These are phyloP conservation scores for Trematosphaeria pertusa DNA, from an alignment of 2,329 filamentous ascomycete genomes.

Conservation along the genomic window DNA sequence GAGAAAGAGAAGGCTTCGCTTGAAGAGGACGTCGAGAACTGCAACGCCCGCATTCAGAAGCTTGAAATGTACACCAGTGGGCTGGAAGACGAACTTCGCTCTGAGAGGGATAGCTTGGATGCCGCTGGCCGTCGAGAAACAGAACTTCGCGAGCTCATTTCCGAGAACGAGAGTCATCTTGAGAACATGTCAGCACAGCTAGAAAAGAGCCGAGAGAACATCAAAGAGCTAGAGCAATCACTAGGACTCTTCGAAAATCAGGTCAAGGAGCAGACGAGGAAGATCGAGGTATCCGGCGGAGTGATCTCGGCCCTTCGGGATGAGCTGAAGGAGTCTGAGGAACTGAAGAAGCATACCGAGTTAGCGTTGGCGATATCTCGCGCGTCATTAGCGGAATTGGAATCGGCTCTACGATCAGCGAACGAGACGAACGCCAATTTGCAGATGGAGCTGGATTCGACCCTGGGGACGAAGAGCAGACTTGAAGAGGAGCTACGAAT, in stretches of 20 bases:
- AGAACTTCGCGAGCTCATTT: conserved; percentile 29
- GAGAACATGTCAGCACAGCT: conserved; percentile 24
- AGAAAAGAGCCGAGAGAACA: conserved; percentile 27
- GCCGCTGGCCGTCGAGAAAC: conserved; percentile 28
- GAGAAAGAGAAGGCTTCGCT: conserved; percentile 32
- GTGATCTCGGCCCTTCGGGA: conserved; percentile 33
- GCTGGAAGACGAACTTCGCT: conserved; percentile 28
- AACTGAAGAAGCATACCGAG: conserved; percentile 28
- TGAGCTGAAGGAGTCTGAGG: conserved; percentile 30
- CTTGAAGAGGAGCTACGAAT: conserved; percentile 27
- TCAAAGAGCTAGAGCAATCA: conserved; percentile 31
- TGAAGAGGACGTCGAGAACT: conserved; percentile 25
- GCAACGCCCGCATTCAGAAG: conserved; percentile 25
- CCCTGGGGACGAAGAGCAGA: conserved; percentile 21
- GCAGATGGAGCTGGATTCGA: conserved; percentile 29
- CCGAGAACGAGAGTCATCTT: conserved; percentile 26
- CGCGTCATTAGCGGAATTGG: conserved; percentile 25
- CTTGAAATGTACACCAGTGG: conserved; percentile 28
- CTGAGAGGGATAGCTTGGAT: conserved; percentile 27
- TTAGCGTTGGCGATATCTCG: conserved; percentile 26
- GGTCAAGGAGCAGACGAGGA: conserved; percentile 30
- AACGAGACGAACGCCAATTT: conserved; percentile 23
- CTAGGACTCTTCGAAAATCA: conserved; percentile 29
- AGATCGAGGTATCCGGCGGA: conserved; percentile 28
- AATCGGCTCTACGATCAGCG: conserved; percentile 20